Base-by-base conservation (phyloP, 2,329 filamentous ascomycete species). In the Diaporthe australafricana region DNA sequence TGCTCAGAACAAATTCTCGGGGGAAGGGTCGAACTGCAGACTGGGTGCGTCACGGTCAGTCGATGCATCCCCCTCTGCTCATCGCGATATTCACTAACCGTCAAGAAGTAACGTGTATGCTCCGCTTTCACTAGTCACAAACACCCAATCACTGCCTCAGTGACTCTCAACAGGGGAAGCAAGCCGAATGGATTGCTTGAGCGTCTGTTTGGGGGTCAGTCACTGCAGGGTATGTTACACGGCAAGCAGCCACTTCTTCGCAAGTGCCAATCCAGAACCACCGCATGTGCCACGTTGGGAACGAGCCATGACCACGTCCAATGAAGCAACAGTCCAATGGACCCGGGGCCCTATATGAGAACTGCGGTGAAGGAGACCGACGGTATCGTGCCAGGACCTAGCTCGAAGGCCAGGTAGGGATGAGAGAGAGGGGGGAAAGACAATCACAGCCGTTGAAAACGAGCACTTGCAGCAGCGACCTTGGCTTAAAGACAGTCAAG, bases 221-320 rank as follows among this genome's bases (percentile, higher is more conserved):
- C 42, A 57, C 53, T 62, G 63, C 22, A 65, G 12, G 55, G 63
- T 2, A 55, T 57, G 68, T 71, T 66, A 71, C 71, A 73, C 66
- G 42, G 40, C 55, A 22, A 47, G 50, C 57, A 70, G 70, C 70
- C 70, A 72, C 66, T 9, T 35, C 20, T 45, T 30, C 12, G 48
- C 38, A 27, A 57, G 25, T 48, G 42, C 66, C 30, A 40, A 42
- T 60, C 27, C 53, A 50, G 53, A 50, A 53, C 42, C 53, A 57
- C 42, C 22, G 22, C 40, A 57, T 57, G 66, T 68, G 27, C 38
- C 45, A 68, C 66, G 45, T 25, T 25, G 27, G 38, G 45, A 16
- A 22, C 32, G 17, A 27, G 30, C 53, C 22, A 69, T 47, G 17
- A 40, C 30, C 42, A 69, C 38, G 17, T 27, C 66, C 66, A 69